A percentile compares a stretch with the other conserved stretches of the same genome.
These are phyloP conservation scores for Paxillus rubicundulus DNA, from an alignment of 768 basidiomycete species.

Conservation along the genomic window DNA sequence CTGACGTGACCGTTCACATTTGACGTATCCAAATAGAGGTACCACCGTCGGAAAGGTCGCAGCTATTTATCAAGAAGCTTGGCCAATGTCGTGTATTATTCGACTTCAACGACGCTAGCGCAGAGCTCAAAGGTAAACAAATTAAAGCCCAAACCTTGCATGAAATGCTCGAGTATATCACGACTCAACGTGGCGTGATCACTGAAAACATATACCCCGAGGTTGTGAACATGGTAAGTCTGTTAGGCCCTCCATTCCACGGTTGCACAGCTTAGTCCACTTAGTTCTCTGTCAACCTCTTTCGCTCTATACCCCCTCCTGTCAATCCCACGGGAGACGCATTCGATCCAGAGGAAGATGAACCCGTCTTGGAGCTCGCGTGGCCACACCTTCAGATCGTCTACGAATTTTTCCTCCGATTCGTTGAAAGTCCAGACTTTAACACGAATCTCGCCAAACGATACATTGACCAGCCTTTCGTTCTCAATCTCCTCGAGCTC, in stretches of 20 bases:
- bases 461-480: slow-evolving; percentile 94
- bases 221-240: slow-evolving; percentile 92
- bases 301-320: slow-evolving; percentile 99
- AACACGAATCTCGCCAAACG: slow-evolving; percentile 97
- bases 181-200: slow-evolving; percentile 92
- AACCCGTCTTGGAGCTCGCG: slow-evolving; percentile 96
- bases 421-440: slow-evolving; percentile 97
- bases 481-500: slow-evolving; percentile 93
- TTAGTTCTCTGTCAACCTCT: slow-evolving; percentile 96
- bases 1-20: slow-evolving; percentile 11
- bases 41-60: slow-evolving; percentile 79
- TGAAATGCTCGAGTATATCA: slow-evolving; percentile 99
- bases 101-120: slow-evolving; percentile 97
- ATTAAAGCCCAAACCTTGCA: slow-evolving; percentile 97
- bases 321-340: slow-evolving; percentile 98
- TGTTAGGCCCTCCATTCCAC: neutral
- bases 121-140: slow-evolving; percentile 96
- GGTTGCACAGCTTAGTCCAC: slow-evolving; percentile 7
- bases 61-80: slow-evolving; percentile 91
- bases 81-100: slow-evolving; percentile 96
- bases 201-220: slow-evolving; percentile 98
- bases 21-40: slow-evolving; percentile 58
- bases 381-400: slow-evolving; percentile 99
- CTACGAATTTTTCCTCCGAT: slow-evolving; percentile 99
- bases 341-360: slow-evolving; percentile 99